Conservation (phyloP, 495 filamentous ascomycete species). For the Trichoderma reesei region DNA sequence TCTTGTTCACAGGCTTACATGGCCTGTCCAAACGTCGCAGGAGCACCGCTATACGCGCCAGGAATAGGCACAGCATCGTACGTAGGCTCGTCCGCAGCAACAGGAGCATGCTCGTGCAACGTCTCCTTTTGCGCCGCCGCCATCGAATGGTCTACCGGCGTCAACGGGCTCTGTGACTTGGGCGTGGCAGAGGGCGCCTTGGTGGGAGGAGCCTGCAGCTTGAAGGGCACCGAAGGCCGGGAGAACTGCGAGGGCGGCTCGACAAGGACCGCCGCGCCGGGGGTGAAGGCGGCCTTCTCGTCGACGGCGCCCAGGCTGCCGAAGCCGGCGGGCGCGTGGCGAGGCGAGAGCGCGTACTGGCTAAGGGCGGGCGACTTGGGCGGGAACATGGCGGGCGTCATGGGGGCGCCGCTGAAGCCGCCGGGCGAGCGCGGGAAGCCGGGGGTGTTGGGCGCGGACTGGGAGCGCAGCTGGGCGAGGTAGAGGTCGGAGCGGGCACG, state of each 20-base stretch:
- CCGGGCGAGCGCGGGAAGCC: slow-evolving; percentile 43
- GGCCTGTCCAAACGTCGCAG: neutral
- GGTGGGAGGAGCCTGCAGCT: slow-evolving; percentile 72
- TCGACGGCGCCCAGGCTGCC: slow-evolving; percentile 35
- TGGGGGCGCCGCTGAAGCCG: slow-evolving; percentile 51
- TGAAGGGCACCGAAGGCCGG: slow-evolving; percentile 48
- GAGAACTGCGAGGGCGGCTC: slow-evolving; percentile 39
- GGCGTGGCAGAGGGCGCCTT: slow-evolving; percentile 66
- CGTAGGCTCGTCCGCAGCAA: slow-evolving; percentile 52
- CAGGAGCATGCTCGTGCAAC: slow-evolving; percentile 36
- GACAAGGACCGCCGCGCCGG: slow-evolving; percentile 26
- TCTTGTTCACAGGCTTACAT: neutral
- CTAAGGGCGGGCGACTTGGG: slow-evolving; percentile 49
- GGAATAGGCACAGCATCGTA: slow-evolving; percentile 62
- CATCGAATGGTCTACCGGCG: slow-evolving; percentile 29
- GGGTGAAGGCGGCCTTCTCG: slow-evolving; percentile 41
- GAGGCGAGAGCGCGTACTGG: slow-evolving; percentile 41
- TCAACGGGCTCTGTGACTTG: slow-evolving; percentile 48
- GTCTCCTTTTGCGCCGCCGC: slow-evolving; percentile 17
- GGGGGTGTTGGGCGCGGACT: slow-evolving; percentile 91
- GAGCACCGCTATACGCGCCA: slow-evolving; percentile 41
- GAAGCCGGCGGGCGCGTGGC: slow-evolving; percentile 44
- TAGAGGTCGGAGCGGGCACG: slow-evolving; percentile 88
- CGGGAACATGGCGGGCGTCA: slow-evolving; percentile 65
- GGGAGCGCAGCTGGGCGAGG: slow-evolving; percentile 83